These are phyloP conservation scores for Reticulascus tulasneorum DNA, from an alignment of 2,329 filamentous ascomycete genomes.

Conservation along the genomic window DNA sequence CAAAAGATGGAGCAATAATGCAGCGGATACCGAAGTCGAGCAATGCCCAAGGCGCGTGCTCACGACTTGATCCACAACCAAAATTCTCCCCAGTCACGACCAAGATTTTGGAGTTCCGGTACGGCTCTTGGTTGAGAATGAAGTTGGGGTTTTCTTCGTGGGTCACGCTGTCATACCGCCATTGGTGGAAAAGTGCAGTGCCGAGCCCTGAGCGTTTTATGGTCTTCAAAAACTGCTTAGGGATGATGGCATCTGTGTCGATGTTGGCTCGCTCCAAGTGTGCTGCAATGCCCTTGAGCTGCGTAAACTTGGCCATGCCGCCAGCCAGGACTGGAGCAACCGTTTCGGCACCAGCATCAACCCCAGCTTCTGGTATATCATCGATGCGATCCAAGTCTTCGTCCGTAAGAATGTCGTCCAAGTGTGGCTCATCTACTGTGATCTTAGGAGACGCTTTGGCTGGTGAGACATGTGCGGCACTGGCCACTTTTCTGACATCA, in stretches of 20 bases:
- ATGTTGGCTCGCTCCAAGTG: slow-evolving; percentile 85
- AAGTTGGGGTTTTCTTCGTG: slow-evolving; percentile 76
- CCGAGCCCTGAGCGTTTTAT: slow-evolving; percentile 97
- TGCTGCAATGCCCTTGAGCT: slow-evolving; percentile 81
- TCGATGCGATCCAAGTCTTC: slow-evolving; percentile 48
- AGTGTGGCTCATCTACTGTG: slow-evolving; percentile 38
- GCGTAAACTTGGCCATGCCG: slow-evolving; percentile 79
- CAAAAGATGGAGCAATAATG: slow-evolving; percentile 79
- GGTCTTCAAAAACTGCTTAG: slow-evolving; percentile 98
- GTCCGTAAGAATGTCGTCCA: slow-evolving; percentile 51
- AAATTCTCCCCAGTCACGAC: slow-evolving; percentile 93
- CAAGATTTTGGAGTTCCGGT: slow-evolving; percentile 79
- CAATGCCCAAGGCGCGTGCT: slow-evolving; percentile 96
- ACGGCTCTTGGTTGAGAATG: slow-evolving; percentile 85
- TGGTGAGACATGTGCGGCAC: slow-evolving; percentile 33
- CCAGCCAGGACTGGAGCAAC: slow-evolving; percentile 33
- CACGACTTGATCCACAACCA: slow-evolving; percentile 86
- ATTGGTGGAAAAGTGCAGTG: slow-evolving; percentile 78
- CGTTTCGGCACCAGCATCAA: slow-evolving; percentile 53
- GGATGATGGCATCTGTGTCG: slow-evolving; percentile 99
- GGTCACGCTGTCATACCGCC: slow-evolving; percentile 72
- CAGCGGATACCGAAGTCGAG: slow-evolving; percentile 95
- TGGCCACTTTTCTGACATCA: slow-evolving; percentile 73
- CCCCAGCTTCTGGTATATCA: slow-evolving; percentile 60
- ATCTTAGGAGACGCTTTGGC: slow-evolving; percentile 59